Evolutionary conservation across 2,329 filamentous ascomycete genomes (phyloP).

Genomic region (Eurotiales sp.): DNA sequence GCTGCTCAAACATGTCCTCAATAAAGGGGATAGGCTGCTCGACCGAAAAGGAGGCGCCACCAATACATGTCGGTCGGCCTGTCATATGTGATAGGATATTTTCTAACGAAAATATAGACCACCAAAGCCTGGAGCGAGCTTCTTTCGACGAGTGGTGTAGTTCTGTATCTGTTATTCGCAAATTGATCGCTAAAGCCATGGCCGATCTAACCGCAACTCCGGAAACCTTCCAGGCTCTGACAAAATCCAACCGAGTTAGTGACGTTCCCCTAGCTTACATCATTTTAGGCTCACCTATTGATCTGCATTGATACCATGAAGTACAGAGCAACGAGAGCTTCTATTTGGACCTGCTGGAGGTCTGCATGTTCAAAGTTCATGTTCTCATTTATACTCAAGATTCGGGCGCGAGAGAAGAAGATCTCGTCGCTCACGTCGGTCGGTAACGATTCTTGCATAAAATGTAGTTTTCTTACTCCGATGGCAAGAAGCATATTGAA

Average conservation of each 20-base stretch:
- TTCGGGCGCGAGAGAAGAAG: conserved; percentile 39
- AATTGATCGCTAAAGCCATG: conserved; percentile 39
- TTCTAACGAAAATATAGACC: conserved; percentile 40
- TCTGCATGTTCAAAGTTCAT: conserved; percentile 39
- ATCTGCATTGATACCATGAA: conserved; percentile 38
- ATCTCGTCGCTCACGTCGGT: conserved; percentile 34
- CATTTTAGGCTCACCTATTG: conserved; percentile 31
- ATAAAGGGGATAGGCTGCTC: conserved; percentile 35
- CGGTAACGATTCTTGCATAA: conserved; percentile 25
- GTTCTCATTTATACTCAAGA: conserved; percentile 32
- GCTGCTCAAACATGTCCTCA: conserved; percentile 32
- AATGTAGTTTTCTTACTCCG: conserved; percentile 37
- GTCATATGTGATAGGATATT: conserved; percentile 40
- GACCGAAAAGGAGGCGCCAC: conserved; percentile 35
- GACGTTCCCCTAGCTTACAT: neutral
- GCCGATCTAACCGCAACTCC: conserved; percentile 40
- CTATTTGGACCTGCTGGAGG: conserved; percentile 42
- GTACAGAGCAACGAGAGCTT: conserved; percentile 38
- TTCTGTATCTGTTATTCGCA: conserved; percentile 34
- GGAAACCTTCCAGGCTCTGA: conserved; percentile 38
- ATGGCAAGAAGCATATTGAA: conserved; percentile 47
- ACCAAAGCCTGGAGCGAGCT: conserved; percentile 41
- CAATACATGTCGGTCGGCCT: conserved; percentile 37
- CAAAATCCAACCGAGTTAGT: neutral
- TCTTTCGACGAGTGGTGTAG: conserved; percentile 37